phyloP scores from a whole-genome alignment of 192 early-diverging fungal genomes.

The Cetraspora pellucida region DNA sequence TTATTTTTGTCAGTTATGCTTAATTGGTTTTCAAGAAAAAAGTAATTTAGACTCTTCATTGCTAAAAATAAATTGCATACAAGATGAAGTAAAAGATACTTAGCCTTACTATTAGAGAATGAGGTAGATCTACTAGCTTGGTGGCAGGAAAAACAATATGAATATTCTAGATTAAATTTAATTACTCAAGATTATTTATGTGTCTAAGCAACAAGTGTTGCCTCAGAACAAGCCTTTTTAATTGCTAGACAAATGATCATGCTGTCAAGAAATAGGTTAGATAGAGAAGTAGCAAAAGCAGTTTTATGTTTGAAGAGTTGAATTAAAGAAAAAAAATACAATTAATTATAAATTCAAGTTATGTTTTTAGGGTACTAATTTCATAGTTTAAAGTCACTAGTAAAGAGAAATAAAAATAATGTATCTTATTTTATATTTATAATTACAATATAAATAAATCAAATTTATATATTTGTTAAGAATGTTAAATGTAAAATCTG shows the following conservation, averaged over 20 bases:
- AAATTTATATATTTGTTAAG: too few species aligned
- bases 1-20: too few species aligned
- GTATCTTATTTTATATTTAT: too few species aligned
- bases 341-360: too few species aligned
- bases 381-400: too few species aligned
- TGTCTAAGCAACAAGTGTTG: not conserved
- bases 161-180: not conserved
- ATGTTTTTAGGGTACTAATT: too few species aligned
- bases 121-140: not conserved
- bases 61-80: not conserved
- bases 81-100: not conserved
- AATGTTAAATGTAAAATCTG: too few species aligned
- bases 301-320: slow-evolving; percentile 1
- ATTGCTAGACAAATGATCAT: not conserved
- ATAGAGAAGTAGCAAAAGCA: not conserved
- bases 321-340: not conserved
- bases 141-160: not conserved
- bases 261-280: not conserved
- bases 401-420: too few species aligned
- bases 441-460: too few species aligned
- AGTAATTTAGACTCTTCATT: not conserved
- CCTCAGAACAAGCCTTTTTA: not conserved
- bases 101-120: not conserved
- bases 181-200: slow-evolving; percentile 3
- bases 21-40: not conserved